Percentiles rank a stretch among this genome's conserved stretches.
Conservation (phyloP, 2,329 filamentous ascomycete species). For the Neoascochyta sp. region DNA sequence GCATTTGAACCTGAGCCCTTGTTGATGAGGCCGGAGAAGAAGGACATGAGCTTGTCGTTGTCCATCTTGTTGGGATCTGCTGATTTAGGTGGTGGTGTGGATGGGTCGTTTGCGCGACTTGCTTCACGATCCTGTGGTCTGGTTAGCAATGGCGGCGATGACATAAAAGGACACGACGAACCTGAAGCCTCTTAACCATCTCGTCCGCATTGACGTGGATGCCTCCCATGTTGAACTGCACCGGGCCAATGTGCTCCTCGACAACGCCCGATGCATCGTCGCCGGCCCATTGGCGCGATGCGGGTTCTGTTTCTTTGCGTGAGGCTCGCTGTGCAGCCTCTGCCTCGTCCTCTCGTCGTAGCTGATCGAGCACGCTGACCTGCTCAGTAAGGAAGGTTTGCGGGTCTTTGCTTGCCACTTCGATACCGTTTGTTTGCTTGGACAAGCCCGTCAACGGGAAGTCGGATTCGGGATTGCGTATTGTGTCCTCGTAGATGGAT, state of each 20-base stretch:
- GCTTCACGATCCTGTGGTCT: slow-evolving; percentile 36
- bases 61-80: slow-evolving; percentile 34
- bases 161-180: slow-evolving; percentile 36
- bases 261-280: slow-evolving; percentile 38
- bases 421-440: slow-evolving; percentile 48
- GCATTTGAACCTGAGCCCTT: slow-evolving; percentile 26
- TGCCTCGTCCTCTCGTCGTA: slow-evolving; percentile 58
- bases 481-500: slow-evolving; percentile 71
- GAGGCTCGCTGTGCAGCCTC: slow-evolving; percentile 43
- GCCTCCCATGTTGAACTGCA: slow-evolving; percentile 97
- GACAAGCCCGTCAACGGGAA: slow-evolving; percentile 34
- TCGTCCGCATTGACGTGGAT: slow-evolving; percentile 95
- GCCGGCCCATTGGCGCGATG: slow-evolving; percentile 14
- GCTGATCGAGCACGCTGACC: slow-evolving; percentile 67
- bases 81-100: slow-evolving; percentile 21
- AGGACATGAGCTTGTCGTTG: slow-evolving; percentile 40
- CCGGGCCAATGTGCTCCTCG: slow-evolving; percentile 73
- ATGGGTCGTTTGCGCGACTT: slow-evolving; percentile 26
- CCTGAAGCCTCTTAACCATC: slow-evolving; percentile 82
- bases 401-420: slow-evolving; percentile 67
- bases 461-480: slow-evolving; percentile 66
- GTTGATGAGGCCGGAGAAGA: slow-evolving; percentile 40
- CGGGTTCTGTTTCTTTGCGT: slow-evolving; percentile 34
- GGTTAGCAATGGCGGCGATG: slow-evolving; percentile 9
- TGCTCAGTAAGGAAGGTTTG: slow-evolving; percentile 76